These are phyloP conservation scores for Labyrinthula sp. DNA, from an alignment of 352 stramenopile species.

Conservation along the genomic window DNA sequence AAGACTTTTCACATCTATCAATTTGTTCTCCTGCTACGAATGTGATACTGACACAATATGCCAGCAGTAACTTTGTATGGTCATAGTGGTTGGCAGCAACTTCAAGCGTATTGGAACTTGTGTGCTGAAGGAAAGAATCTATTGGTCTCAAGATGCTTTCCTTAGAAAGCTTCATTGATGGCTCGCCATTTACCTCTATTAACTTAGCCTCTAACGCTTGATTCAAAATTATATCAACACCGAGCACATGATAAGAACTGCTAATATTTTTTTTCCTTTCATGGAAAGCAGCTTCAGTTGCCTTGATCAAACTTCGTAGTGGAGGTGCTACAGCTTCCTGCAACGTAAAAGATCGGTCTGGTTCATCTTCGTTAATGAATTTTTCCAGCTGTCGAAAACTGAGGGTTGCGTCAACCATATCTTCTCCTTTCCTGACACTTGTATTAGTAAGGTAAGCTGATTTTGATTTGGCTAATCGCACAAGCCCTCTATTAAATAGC, in stretches of 20 bases:
- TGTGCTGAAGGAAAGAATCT: too few species aligned
- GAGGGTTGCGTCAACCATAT: conserved; percentile 15
- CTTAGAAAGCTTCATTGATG: conserved; percentile 23
- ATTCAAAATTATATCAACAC: conserved; percentile 22
- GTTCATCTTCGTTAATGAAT: too few species aligned
- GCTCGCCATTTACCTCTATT: conserved; percentile 28
- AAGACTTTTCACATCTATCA: too few species aligned
- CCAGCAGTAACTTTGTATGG: too few species aligned
- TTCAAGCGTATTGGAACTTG: too few species aligned
- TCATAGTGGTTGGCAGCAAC: too few species aligned
- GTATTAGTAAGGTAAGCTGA: conserved; percentile 23
- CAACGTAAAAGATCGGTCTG: conserved; percentile 2
- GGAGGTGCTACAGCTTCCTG: too few species aligned
- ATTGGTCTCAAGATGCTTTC: too few species aligned
- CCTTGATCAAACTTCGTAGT: conserved; percentile 15
- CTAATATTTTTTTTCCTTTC: conserved; percentile 4
- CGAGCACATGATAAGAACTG: conserved; percentile 24
- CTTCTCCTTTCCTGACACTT: conserved; percentile 17
- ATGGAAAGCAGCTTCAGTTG: conserved; percentile 4
- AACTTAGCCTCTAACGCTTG: conserved; percentile 3
- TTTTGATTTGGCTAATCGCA: conserved; percentile 20
- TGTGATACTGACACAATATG: too few species aligned
- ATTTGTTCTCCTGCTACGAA: too few species aligned
- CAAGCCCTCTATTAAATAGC: conserved; percentile 13
- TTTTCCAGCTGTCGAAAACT: conserved; percentile 19